Conservation (phyloP, 139 green algal species). For the Haematococcus lacustris region DNA sequence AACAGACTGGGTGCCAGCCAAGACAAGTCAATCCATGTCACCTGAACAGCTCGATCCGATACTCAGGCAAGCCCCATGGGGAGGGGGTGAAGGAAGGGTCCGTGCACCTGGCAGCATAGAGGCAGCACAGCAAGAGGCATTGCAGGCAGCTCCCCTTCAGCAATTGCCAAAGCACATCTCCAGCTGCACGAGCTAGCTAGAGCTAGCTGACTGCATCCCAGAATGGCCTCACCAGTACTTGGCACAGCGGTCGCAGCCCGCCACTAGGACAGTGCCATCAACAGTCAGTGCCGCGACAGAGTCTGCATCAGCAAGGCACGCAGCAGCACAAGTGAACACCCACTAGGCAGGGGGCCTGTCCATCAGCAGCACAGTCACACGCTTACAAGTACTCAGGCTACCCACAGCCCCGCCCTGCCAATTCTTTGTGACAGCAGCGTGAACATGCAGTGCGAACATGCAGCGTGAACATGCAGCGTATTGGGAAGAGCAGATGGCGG, state of each 20-base stretch:
- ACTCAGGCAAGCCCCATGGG: conserved; percentile 8
- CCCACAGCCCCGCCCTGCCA: neutral
- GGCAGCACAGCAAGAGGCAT: neutral
- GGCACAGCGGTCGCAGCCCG: conserved; percentile 29
- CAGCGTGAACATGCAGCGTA: too few species aligned
- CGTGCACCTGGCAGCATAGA: neutral
- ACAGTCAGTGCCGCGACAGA: conserved; percentile 18
- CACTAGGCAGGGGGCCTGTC: neutral
- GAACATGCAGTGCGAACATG: neutral
- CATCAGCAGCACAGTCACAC: neutral
- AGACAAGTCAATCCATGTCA: neutral
- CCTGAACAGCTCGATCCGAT: conserved; percentile 3
- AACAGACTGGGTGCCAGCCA: too few species aligned
- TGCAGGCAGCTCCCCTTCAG: neutral
- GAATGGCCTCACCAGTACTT: conserved; percentile 2
- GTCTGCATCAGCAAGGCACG: conserved; percentile 7
- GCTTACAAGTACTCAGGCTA: neutral
- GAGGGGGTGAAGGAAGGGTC: neutral
- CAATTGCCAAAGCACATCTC: neutral
- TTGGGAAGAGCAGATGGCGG: too few species aligned
- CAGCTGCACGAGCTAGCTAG: neutral
- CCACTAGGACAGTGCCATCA: conserved; percentile 28
- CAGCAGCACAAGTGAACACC: too few species aligned
- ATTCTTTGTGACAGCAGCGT: neutral
- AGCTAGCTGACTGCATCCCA: neutral